phyloP scores from a whole-genome alignment of 2,329 filamentous ascomycete genomes.

The Arthrobotrys pseudoclavata region DNA sequence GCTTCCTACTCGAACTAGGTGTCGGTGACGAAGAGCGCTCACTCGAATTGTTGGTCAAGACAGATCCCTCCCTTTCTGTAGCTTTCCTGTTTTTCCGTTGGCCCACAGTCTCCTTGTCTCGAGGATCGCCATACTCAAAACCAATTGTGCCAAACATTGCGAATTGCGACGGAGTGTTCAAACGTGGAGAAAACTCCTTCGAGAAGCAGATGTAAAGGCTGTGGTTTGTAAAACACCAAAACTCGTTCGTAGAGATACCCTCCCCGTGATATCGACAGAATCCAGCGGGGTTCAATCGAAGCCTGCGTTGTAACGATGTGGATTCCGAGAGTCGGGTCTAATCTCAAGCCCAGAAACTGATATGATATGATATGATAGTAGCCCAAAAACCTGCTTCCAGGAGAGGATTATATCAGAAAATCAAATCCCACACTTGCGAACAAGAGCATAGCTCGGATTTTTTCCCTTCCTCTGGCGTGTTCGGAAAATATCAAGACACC shows the following conservation, averaged over 20 bases:
- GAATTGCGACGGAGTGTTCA: slow-evolving; percentile 18
- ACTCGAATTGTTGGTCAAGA: slow-evolving; percentile 50
- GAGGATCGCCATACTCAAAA: slow-evolving; percentile 58
- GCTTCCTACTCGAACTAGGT: slow-evolving; percentile 49
- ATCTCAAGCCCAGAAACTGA: slow-evolving; percentile 28
- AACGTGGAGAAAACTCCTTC: slow-evolving; percentile 15
- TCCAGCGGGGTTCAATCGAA: slow-evolving; percentile 1
- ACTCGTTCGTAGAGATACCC: slow-evolving; percentile 3
- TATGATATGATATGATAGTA: slow-evolving; percentile 38
- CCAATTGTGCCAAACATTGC: slow-evolving; percentile 54
- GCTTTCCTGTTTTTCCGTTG: slow-evolving; percentile 57
- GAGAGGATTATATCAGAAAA: slow-evolving; percentile 32
- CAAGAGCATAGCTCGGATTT: slow-evolving; percentile 29
- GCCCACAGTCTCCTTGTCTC: slow-evolving; percentile 58
- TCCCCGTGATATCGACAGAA: slow-evolving; percentile 28
- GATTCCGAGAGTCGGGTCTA: slow-evolving; percentile 38
- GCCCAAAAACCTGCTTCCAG: slow-evolving; percentile 16
- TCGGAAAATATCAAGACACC: slow-evolving; percentile 52
- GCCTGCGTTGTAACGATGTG: slow-evolving; percentile 25
- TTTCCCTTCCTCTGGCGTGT: slow-evolving; percentile 29
- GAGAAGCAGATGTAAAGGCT: not conserved
- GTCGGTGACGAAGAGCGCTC: slow-evolving; percentile 59
- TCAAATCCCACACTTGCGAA: slow-evolving; percentile 38
- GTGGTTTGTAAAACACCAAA: slow-evolving; percentile 9
- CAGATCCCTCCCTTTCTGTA: slow-evolving; percentile 54